These are phyloP conservation scores for Hebeloma cylindrosporum DNA, from an alignment of 768 basidiomycete species.

Conservation along the genomic window DNA sequence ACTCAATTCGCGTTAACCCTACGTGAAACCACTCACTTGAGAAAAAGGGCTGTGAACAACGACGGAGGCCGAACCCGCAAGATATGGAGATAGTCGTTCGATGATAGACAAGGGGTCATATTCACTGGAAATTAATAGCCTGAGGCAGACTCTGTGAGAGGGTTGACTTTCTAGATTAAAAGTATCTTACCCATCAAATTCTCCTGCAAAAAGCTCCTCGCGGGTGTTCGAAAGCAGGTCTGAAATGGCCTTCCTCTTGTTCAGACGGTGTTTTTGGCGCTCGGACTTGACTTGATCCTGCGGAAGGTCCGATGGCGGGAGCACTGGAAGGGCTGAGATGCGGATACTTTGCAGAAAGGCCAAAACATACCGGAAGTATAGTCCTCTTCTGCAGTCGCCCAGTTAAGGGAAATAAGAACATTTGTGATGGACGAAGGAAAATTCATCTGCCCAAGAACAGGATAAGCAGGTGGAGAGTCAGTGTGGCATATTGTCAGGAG, in stretches of 20 bases:
- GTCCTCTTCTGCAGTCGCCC: conserved; percentile 83
- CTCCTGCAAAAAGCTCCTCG: conserved; percentile 81
- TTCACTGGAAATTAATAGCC: conserved; percentile 77
- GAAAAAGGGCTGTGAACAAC: conserved; percentile 84
- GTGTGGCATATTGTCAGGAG: conserved; percentile 84
- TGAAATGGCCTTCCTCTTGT: conserved; percentile 74
- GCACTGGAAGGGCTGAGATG: conserved; percentile 36
- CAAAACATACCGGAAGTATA: conserved; percentile 59
- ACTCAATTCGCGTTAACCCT: neutral
- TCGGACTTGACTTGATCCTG: conserved; percentile 65
- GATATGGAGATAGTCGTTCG: conserved; percentile 67
- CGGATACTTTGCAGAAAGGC: neutral
- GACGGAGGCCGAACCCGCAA: conserved; percentile 84
- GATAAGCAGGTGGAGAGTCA: conserved; percentile 92
- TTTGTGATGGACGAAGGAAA: conserved; percentile 58
- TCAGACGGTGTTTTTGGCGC: conserved; percentile 65
- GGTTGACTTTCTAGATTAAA: neutral
- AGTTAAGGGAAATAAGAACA: conserved; percentile 75
- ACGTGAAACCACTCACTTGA: conserved; percentile 50
- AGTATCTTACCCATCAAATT: conserved; percentile 77
- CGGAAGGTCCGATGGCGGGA: conserved; percentile 59
- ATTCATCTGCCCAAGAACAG: conserved; percentile 83
- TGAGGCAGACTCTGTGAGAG: conserved; percentile 24
- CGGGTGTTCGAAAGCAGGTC: conserved; percentile 62
- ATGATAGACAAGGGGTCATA: conserved; percentile 86